These are phyloP conservation scores for Apiosordaria backusii DNA, from an alignment of 495 filamentous ascomycete species.

Conservation along the genomic window DNA sequence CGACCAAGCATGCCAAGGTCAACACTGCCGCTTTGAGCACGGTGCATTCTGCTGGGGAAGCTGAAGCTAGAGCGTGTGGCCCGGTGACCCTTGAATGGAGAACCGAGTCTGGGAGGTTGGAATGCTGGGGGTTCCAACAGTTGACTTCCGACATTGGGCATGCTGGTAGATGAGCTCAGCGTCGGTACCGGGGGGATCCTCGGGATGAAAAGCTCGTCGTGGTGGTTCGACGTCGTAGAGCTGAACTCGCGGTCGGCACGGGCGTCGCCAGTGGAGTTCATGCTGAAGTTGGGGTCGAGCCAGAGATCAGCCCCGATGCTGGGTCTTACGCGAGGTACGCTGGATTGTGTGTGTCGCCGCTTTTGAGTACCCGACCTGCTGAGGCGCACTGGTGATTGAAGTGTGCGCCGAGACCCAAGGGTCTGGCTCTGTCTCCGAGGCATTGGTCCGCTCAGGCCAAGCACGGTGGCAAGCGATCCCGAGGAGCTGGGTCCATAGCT, in stretches of 20 bases:
- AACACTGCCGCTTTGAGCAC: conserved; percentile 38
- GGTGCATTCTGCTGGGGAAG: conserved; percentile 46
- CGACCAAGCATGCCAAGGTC: conserved; percentile 42
- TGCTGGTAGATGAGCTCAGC: conserved; percentile 18
- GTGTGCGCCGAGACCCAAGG: conserved; percentile 39
- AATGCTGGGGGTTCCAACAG: conserved; percentile 34
- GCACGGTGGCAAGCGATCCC: conserved; percentile 36
- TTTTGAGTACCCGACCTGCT: conserved; percentile 47
- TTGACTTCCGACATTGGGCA: conserved; percentile 22
- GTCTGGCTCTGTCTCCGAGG: conserved; percentile 42
- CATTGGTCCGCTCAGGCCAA: conserved; percentile 34
- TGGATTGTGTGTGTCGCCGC: conserved; percentile 39
- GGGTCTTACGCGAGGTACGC: conserved; percentile 37
- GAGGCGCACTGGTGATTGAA: conserved; percentile 46
- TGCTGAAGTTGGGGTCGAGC: conserved; percentile 22
- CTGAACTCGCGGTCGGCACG: conserved; percentile 21
- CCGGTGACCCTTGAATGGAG: conserved; percentile 39
- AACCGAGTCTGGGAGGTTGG: conserved; percentile 44
- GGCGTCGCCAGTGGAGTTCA: conserved; percentile 5
- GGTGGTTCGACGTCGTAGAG: conserved; percentile 24
- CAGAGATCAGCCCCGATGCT: conserved; percentile 39
- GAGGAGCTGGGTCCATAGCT: conserved; percentile 53
- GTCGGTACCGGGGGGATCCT: conserved; percentile 23
- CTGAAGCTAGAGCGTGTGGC: conserved; percentile 43
- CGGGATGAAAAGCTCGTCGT: conserved; percentile 34